These are phyloP conservation scores for Wickerhamiella occidentalis DNA, from an alignment of 805 yeast species.

Conservation along the genomic window DNA sequence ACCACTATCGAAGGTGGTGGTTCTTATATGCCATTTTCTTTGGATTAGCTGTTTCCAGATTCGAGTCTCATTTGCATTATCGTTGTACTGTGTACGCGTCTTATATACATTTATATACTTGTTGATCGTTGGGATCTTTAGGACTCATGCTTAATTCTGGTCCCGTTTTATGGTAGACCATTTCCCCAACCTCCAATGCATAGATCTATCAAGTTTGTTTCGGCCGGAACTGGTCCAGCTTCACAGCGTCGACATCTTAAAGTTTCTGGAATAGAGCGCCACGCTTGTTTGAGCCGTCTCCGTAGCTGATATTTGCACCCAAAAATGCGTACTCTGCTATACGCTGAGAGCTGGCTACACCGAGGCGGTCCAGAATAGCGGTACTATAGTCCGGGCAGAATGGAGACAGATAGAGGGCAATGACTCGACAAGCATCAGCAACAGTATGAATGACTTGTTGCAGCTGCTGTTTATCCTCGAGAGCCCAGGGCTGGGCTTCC, in stretches of 20 bases:
- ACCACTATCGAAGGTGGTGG: conserved; percentile 23
- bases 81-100: too few species aligned
- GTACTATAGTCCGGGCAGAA: conserved; percentile 56
- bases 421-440: conserved; percentile 57
- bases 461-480: conserved; percentile 21
- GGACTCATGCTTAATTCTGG: too few species aligned
- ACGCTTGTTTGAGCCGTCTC: conserved; percentile 39
- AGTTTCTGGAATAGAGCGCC: conserved; percentile 28
- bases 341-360: conserved; percentile 38
- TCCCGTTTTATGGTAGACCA: too few species aligned
- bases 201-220: too few species aligned
- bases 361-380: conserved; percentile 48
- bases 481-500: conserved; percentile 63
- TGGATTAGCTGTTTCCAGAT: conserved; percentile 17
- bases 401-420: conserved; percentile 56
- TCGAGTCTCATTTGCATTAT: too few species aligned
- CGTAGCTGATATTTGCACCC: conserved; percentile 54
- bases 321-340: conserved; percentile 34
- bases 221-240: too few species aligned
- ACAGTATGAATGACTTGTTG: conserved; percentile 42
- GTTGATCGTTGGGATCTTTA: too few species aligned
- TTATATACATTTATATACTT: too few species aligned
- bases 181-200: too few species aligned
- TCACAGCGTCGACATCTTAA: too few species aligned
- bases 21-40: conserved; percentile 23